Evolutionary conservation across 2,329 filamentous ascomycete genomes (phyloP).

Genomic region (Emmonsiellopsis sp.): DNA sequence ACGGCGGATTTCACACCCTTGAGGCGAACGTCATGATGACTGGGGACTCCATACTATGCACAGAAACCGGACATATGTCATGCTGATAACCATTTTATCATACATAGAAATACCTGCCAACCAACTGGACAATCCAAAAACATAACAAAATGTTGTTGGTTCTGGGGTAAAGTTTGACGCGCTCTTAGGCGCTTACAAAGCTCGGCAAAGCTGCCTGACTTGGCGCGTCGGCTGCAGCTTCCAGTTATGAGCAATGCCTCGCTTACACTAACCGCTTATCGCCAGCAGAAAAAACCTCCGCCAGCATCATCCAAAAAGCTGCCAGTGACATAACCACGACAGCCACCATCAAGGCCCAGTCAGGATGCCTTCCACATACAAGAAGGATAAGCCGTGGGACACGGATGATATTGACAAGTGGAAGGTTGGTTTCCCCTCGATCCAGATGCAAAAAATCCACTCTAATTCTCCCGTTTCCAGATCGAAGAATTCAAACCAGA

Average conservation of each 20-base stretch:
- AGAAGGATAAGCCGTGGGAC: constrained; percentile 88
- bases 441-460: neutral
- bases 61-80: too few species aligned
- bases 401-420: constrained; percentile 97
- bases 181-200: constrained; percentile 5
- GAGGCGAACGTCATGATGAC: neutral
- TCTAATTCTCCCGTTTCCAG: constrained; percentile 27
- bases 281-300: neutral
- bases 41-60: neutral
- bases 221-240: neutral
- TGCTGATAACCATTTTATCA: too few species aligned
- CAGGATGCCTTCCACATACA: constrained; percentile 76
- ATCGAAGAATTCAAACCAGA: constrained; percentile 75
- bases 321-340: neutral
- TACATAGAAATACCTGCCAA: too few species aligned
- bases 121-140: too few species aligned
- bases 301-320: neutral
- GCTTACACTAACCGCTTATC: neutral
- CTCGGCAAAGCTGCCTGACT: neutral
- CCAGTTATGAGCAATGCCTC: neutral
- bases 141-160: neutral
- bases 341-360: neutral
- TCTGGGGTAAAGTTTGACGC: neutral
- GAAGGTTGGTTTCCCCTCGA: constrained; percentile 48
- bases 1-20: neutral